Conservation (phyloP, 345 rosid genomes). For the Anacardium occidentale region DNA sequence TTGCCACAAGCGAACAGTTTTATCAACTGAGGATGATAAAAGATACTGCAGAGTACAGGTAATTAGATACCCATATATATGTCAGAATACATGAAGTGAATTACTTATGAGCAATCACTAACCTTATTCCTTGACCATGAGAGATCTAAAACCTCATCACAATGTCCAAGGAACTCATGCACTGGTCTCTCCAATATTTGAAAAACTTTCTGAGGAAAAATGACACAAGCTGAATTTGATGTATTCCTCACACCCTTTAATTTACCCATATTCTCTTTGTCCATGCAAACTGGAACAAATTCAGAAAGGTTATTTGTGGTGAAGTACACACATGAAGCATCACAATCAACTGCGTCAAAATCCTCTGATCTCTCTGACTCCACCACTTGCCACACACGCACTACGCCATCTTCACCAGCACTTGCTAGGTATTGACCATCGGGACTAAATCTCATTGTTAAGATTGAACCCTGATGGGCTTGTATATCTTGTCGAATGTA, state of each 20-base stretch:
- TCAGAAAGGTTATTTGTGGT: conserved; percentile 31
- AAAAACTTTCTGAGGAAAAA: conserved; percentile 44
- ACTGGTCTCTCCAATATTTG: conserved; percentile 39
- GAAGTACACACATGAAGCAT: conserved; percentile 41
- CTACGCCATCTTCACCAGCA: conserved; percentile 41
- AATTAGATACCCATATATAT: conserved; percentile 15
- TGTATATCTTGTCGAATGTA: conserved; percentile 37
- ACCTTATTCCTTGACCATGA: conserved; percentile 55
- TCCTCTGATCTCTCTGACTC: conserved; percentile 28
- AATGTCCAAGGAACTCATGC: conserved; percentile 54
- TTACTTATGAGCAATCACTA: conserved; percentile 15
- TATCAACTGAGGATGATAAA: conserved; percentile 52
- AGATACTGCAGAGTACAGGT: conserved; percentile 31
- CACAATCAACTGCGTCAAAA: conserved; percentile 21
- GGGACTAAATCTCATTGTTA: conserved; percentile 44
- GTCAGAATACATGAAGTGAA: background rate
- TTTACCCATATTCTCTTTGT: conserved; percentile 26
- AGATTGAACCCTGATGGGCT: conserved; percentile 41
- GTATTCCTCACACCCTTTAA: conserved; percentile 22
- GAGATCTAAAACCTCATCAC: conserved; percentile 46
- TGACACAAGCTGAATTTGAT: conserved; percentile 36
- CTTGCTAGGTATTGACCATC: conserved; percentile 43
- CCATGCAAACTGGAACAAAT: conserved; percentile 26
- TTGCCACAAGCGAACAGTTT: conserved; percentile 58
- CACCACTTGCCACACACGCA: conserved; percentile 41